A percentile compares a stretch with the other conserved stretches of the same genome.
Conservation (phyloP, 129 eudicot species). For the Flaveria linearis region DNA sequence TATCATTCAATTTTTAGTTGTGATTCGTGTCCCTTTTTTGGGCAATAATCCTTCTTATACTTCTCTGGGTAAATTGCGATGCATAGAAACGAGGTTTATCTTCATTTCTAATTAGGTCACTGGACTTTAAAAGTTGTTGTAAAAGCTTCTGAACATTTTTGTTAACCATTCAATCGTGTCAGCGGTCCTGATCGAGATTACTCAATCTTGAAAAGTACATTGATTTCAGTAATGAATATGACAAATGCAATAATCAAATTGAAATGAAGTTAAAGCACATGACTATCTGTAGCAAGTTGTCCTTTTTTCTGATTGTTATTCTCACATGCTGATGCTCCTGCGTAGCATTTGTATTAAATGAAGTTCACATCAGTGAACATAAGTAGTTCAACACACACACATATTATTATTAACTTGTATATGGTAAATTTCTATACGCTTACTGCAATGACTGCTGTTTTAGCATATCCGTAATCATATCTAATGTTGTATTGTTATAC, state of each 20-base stretch:
- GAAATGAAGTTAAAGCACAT: neutral
- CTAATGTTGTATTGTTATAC: constrained; percentile 18
- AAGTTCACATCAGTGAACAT: neutral
- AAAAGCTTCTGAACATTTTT: neutral
- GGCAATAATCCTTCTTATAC: neutral
- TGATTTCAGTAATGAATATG: neutral
- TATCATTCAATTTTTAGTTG: neutral
- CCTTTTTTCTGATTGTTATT: constrained; percentile 41
- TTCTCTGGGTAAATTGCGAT: neutral
- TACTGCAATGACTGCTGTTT: constrained; percentile 29
- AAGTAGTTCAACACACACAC: too few species aligned
- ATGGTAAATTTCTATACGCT: constrained; percentile 3
- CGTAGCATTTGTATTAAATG: constrained; percentile 20
- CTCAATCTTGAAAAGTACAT: neutral
- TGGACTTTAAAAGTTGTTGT: neutral
- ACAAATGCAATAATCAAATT: neutral
- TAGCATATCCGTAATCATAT: neutral
- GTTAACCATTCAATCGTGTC: neutral
- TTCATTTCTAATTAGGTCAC: neutral
- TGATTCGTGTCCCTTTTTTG: neutral
- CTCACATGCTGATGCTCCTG: constrained; percentile 41
- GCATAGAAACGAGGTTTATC: neutral
- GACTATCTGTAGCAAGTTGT: neutral
- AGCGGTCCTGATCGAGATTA: neutral
- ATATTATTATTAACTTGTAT: neutral